Percentiles rank a stretch among this genome's conserved stretches.
Evolutionary conservation across 2,329 filamentous ascomycete genomes (phyloP).

Genomic region (Nannizziopsis arthrosporioides): DNA sequence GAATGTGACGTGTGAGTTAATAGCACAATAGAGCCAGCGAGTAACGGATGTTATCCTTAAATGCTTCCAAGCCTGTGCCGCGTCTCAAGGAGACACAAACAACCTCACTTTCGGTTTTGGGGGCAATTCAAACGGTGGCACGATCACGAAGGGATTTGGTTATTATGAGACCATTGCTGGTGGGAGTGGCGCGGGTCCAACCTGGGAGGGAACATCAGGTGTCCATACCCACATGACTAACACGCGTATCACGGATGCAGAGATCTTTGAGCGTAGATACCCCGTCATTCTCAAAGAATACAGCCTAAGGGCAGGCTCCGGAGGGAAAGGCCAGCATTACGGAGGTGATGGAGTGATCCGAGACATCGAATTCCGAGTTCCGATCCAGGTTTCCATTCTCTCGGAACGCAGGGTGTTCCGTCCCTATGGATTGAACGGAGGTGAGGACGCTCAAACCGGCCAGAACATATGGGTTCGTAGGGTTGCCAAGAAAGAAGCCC

Average conservation of each 20-base stretch:
- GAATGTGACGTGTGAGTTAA: not conserved
- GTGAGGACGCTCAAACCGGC: constrained; percentile 63
- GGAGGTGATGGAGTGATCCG: constrained; percentile 68
- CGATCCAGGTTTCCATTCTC: constrained; percentile 64
- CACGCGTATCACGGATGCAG: constrained; percentile 68
- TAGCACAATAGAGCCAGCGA: constrained; percentile 43
- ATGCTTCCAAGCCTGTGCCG: constrained; percentile 64
- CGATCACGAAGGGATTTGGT: constrained; percentile 53
- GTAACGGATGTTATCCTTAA: constrained; percentile 68
- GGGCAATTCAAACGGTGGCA: constrained; percentile 47
- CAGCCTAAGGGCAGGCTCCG: constrained; percentile 49
- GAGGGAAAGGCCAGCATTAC: constrained; percentile 52
- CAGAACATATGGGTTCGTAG: constrained; percentile 74
- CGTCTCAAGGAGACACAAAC: constrained; percentile 64
- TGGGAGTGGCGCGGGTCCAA: constrained; percentile 59
- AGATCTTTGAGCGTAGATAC: constrained; percentile 67
- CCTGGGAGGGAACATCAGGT: constrained; percentile 61
- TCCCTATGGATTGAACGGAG: constrained; percentile 70
- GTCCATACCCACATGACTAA: constrained; percentile 85
- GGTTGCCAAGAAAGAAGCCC: constrained; percentile 39
- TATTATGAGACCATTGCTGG: constrained; percentile 79
- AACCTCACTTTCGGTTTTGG: constrained; percentile 69
- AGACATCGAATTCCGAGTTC: constrained; percentile 71
- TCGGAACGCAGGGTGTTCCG: constrained; percentile 60
- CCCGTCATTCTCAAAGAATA: constrained; percentile 64